A percentile compares a stretch with the other conserved stretches of the same genome.
phyloP scores from a whole-genome alignment of 257 asterid species.

The Perilla frutescens region DNA sequence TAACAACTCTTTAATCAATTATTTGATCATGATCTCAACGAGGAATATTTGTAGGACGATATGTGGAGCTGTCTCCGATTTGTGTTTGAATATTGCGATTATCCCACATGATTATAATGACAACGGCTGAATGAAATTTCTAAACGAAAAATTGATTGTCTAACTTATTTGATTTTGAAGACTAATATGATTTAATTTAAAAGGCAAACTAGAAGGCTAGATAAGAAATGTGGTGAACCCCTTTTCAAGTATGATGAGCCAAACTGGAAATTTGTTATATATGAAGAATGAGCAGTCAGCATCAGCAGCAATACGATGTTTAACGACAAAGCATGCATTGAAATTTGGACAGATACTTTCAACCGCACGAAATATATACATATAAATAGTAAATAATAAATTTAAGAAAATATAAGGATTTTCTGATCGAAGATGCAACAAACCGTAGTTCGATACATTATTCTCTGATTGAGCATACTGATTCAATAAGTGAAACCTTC shows the following conservation, averaged over 20 bases:
- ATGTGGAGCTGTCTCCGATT: slow-evolving; percentile 9
- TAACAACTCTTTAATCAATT: background rate
- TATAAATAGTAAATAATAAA: too few relatives aligned
- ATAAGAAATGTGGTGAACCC: background rate
- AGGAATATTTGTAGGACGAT: background rate
- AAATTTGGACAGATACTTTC: slow-evolving; percentile 10
- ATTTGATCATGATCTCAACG: background rate
- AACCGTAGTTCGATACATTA: too few relatives aligned
- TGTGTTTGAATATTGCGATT: background rate
- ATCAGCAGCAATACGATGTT: slow-evolving; percentile 42
- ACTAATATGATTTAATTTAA: background rate
- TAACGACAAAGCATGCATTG: slow-evolving; percentile 40
- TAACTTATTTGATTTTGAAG: too few relatives aligned
- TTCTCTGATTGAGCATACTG: too few relatives aligned
- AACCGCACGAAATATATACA: slow-evolving; percentile 7
- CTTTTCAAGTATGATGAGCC: background rate
- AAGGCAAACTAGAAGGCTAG: background rate
- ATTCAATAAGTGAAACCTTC: too few relatives aligned
- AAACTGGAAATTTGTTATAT: background rate
- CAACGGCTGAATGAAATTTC: background rate
- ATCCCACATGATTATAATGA: background rate
- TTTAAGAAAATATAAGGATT: too few relatives aligned
- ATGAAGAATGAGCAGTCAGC: slow-evolving; percentile 7
- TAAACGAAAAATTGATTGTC: background rate
- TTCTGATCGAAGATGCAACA: too few relatives aligned